phyloP scores from a whole-genome alignment of 2,329 filamentous ascomycete genomes.

The Lasiodiplodia theobromae region DNA sequence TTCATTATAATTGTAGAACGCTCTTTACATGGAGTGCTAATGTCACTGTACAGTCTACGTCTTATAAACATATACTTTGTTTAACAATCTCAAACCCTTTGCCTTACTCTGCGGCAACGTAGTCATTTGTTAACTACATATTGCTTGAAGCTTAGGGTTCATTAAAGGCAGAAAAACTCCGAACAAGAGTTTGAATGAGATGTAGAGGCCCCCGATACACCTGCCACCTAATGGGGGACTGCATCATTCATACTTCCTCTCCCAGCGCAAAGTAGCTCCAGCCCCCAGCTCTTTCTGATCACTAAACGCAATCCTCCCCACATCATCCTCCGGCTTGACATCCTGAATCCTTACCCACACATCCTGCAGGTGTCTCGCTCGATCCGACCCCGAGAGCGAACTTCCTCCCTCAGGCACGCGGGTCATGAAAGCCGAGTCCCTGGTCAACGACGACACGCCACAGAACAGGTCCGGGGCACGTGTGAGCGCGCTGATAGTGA shows the following conservation, averaged over 20 bases:
- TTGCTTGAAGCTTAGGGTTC: no score
- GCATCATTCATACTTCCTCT: not conserved
- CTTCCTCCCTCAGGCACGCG: conserved; percentile 25
- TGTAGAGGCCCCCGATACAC: no score
- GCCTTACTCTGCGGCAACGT: no score
- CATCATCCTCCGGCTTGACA: conserved; percentile 29
- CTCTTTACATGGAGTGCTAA: no score
- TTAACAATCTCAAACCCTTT: no score
- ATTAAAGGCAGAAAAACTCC: no score
- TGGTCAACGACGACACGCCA: conserved; percentile 30
- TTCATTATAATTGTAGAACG: no score
- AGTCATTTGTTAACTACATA: no score
- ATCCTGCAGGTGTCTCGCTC: conserved; percentile 29
- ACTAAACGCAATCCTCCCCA: conserved; percentile 33
- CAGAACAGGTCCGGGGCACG: conserved; percentile 32
- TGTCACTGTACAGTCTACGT: no score
- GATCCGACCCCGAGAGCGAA: conserved; percentile 26
- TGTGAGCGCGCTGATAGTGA: conserved; percentile 22
- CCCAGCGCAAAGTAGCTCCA: not conserved
- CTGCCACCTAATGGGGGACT: no score
- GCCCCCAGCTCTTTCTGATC: not conserved
- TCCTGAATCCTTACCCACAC: conserved; percentile 34
- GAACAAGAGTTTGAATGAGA: no score
- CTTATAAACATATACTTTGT: no score
- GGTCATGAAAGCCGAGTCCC: conserved; percentile 31